phyloP scores from a whole-genome alignment of 139 green algal genomes.

The Tetradesmus lagerheimii region DNA sequence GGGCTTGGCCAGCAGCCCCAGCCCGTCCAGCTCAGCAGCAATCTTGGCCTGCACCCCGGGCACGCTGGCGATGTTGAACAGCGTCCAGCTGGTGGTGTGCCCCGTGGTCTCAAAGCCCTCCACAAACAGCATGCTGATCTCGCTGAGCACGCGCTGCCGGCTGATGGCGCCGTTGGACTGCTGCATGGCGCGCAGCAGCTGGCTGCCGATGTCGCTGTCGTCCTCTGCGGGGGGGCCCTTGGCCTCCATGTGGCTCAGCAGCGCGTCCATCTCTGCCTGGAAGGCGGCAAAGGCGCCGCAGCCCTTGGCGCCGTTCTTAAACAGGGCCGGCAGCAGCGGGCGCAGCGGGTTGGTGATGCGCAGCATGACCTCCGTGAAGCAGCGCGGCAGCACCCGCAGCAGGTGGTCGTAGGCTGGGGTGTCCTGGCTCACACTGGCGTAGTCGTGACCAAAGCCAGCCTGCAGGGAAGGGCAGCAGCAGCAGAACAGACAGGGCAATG shows the following conservation, averaged over 20 bases:
- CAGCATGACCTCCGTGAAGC: conserved; percentile 66
- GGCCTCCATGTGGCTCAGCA: conserved; percentile 55
- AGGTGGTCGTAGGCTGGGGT: conserved; percentile 51
- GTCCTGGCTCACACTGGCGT: conserved; percentile 41
- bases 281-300: conserved; percentile 53
- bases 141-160: conserved; percentile 45
- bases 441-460: conserved; percentile 60
- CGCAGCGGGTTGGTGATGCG: conserved; percentile 55
- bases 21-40: conserved; percentile 59
- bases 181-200: conserved; percentile 48
- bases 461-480: conserved; percentile 21
- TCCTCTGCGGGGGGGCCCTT: not conserved
- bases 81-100: conserved; percentile 73
- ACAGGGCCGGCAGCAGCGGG: not conserved
- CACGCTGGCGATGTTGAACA: conserved; percentile 62
- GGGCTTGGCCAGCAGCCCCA: conserved; percentile 59
- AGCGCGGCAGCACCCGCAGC: conserved; percentile 59
- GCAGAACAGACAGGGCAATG: not conserved
- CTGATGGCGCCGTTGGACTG: conserved; percentile 32
- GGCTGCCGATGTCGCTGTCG: conserved; percentile 55
- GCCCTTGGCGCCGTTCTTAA: conserved; percentile 29
- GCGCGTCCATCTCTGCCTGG: conserved; percentile 58
- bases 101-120: conserved; percentile 77
- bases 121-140: conserved; percentile 76
- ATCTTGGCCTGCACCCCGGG: conserved; percentile 59